Conservation (phyloP, 2,329 filamentous ascomycete species). For the Fusarium fracticaudum region DNA sequence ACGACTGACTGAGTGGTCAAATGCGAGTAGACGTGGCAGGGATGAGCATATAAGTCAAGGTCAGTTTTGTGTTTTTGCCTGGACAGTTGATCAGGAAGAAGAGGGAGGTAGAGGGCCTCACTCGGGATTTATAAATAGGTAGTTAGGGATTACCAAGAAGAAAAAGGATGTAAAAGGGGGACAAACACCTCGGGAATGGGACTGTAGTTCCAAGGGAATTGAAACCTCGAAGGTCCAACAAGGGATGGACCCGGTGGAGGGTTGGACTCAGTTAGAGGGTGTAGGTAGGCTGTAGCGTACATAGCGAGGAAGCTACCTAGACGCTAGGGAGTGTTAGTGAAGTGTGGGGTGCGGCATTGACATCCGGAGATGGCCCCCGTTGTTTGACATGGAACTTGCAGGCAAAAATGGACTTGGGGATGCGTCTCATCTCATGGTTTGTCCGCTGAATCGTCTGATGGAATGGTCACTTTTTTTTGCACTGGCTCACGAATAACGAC, state of each 20-base stretch:
- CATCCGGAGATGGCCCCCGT: conserved; percentile 29
- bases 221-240: conserved; percentile 17
- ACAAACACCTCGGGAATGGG: conserved; percentile 11
- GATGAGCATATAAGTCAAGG: conserved; percentile 19
- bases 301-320: background rate
- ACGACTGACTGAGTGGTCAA: conserved; percentile 17
- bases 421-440: conserved; percentile 23
- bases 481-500: background rate
- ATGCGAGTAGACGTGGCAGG: conserved; percentile 31
- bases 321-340: conserved; percentile 5
- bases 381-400: conserved; percentile 7
- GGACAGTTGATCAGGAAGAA: conserved; percentile 11
- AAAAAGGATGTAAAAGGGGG: conserved; percentile 24
- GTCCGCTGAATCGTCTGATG: conserved; percentile 27
- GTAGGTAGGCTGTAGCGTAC: background rate
- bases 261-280: background rate
- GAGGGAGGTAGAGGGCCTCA: conserved; percentile 12
- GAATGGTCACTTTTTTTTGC: conserved; percentile 4
- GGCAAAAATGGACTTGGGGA: background rate
- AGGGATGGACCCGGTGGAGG: conserved; percentile 1
- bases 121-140: conserved; percentile 22
- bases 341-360: conserved; percentile 37
- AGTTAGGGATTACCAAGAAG: background rate
- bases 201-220: conserved; percentile 23
- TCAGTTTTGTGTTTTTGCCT: conserved; percentile 6